These are phyloP conservation scores for Dalbergia cochinchinensis DNA, from an alignment of 306 rosid species.

Conservation along the genomic window DNA sequence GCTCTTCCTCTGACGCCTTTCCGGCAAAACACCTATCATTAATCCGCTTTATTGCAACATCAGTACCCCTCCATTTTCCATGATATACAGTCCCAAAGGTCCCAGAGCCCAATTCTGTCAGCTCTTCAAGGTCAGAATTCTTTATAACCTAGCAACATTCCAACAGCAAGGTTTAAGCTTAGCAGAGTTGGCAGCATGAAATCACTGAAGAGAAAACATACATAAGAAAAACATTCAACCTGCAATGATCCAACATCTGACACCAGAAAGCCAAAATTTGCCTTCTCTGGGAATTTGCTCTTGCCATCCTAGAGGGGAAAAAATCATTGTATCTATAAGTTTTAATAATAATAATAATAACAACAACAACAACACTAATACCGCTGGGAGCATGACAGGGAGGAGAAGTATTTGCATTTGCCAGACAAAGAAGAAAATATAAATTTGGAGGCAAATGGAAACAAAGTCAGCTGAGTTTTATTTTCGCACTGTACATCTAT, in stretches of 20 bases:
- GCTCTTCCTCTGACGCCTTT: constrained; percentile 88
- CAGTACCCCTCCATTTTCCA: constrained; percentile 97
- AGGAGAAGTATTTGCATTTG: not conserved
- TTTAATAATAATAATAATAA: not conserved
- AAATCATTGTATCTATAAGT: not conserved
- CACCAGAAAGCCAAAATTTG: constrained; percentile 72
- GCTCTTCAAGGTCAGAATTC: constrained; percentile 91
- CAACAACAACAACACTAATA: constrained; percentile 18
- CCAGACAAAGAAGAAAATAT: constrained; percentile 15
- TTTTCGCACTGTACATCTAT: constrained; percentile 50
- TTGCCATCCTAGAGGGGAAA: constrained; percentile 61
- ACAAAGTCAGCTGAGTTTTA: constrained; percentile 58
- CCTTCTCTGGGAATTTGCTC: constrained; percentile 61
- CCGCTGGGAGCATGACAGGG: not conserved
- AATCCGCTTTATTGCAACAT: constrained; percentile 92
- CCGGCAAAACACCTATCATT: constrained; percentile 94
- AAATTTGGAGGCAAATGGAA: constrained; percentile 19
- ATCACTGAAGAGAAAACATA: constrained; percentile 29
- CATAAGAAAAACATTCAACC: constrained; percentile 58
- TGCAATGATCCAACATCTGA: constrained; percentile 85
- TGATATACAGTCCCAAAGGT: constrained; percentile 82
- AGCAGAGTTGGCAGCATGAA: constrained; percentile 35
- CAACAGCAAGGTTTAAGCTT: constrained; percentile 31
- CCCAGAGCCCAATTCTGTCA: constrained; percentile 59
- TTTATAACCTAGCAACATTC: constrained; percentile 67